Evolutionary conservation across 2,329 filamentous ascomycete species (phyloP).

Genomic region (Fusarium cicatricum): DNA sequence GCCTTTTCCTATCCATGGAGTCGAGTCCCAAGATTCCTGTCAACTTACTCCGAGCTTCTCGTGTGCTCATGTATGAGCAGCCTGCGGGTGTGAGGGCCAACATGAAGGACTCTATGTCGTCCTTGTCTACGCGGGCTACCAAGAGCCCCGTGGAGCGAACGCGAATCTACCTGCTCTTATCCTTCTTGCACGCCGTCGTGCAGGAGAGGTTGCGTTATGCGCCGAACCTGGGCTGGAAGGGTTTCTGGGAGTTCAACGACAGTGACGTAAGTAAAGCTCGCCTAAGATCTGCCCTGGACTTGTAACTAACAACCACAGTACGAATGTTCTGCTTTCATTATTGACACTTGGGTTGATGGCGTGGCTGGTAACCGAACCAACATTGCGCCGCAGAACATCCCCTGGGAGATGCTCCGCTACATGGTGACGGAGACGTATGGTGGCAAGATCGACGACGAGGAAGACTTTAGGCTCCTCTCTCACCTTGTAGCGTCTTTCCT

Average conservation of each 20-base stretch:
- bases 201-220: constrained; percentile 96
- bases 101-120: constrained; percentile 96
- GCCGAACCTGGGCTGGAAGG: constrained; percentile 94
- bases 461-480: constrained; percentile 78
- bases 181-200: constrained; percentile 94
- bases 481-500: constrained; percentile 80
- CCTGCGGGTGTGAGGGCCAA: constrained; percentile 96
- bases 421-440: constrained; percentile 95
- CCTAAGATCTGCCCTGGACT: not conserved
- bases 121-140: constrained; percentile 76
- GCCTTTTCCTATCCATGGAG: constrained; percentile 98
- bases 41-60: constrained; percentile 90
- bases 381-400: constrained; percentile 90
- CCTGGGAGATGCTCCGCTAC: constrained; percentile 94
- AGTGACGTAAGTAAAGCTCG: constrained; percentile 80
- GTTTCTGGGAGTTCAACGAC: constrained; percentile 99
- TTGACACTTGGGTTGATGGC: constrained; percentile 91
- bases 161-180: constrained; percentile 87
- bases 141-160: constrained; percentile 91
- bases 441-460: constrained; percentile 94
- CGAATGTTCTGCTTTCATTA: constrained; percentile 95
- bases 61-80: constrained; percentile 97
- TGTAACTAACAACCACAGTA: constrained; percentile 64
- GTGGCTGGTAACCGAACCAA: constrained; percentile 88
- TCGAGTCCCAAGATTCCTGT: constrained; percentile 96